Conservation (phyloP, 768 basidiomycete species). For the Kockovaella imperatae region DNA sequence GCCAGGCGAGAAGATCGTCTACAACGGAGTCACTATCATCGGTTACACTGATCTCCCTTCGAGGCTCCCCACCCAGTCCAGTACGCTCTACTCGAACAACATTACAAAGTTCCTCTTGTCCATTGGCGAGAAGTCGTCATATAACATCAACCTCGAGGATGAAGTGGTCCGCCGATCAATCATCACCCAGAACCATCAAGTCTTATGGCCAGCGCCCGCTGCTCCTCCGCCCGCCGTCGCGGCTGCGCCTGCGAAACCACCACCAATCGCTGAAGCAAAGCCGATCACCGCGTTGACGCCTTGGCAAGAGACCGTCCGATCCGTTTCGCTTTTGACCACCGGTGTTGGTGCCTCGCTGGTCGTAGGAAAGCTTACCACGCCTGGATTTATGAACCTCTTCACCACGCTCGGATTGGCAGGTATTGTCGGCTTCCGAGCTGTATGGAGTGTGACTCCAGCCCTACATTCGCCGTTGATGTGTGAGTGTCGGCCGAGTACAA, state of each 20-base stretch:
- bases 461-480: constrained; percentile 82
- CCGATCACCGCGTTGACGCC: constrained; percentile 60
- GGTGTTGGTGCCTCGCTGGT: constrained; percentile 68
- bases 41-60: constrained; percentile 69
- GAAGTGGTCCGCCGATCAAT: constrained; percentile 78
- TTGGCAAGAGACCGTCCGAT: constrained; percentile 71
- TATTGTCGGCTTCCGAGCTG: constrained; percentile 75
- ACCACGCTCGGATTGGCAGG: constrained; percentile 83
- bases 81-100: constrained; percentile 84
- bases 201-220: constrained; percentile 62
- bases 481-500: constrained; percentile 2
- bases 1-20: constrained; percentile 60
- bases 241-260: constrained; percentile 4
- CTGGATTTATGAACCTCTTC: constrained; percentile 79
- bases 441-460: constrained; percentile 83
- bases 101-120: constrained; percentile 82
- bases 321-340: constrained; percentile 64
- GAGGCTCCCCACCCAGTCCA: constrained; percentile 80
- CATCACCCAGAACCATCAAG: constrained; percentile 60
- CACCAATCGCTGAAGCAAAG: constrained; percentile 44
- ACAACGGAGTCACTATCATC: constrained; percentile 73
- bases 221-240: constrained; percentile 42
- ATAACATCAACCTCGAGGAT: constrained; percentile 63
- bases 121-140: constrained; percentile 56
- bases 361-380: constrained; percentile 69